Evolutionary conservation across 2,329 filamentous ascomycete genomes (phyloP).

Genomic region (Ustulina deusta): DNA sequence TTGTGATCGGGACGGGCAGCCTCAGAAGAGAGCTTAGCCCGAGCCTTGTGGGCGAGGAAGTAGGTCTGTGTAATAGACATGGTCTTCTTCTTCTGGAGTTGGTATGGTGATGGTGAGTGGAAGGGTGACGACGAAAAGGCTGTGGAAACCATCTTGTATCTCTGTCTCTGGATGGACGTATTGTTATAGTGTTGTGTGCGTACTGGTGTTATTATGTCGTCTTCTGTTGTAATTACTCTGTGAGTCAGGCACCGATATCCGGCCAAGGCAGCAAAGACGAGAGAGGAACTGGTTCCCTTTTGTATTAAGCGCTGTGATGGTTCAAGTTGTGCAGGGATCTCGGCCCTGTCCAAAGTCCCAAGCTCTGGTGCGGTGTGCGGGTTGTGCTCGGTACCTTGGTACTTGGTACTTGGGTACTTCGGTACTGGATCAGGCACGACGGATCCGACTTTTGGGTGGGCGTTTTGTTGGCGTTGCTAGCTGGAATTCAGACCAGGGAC

Average conservation of each 20-base stretch:
- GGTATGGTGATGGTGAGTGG: constrained; percentile 49
- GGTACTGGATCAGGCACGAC: constrained; percentile 39
- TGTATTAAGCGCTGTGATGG: constrained; percentile 49
- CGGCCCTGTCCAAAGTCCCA: constrained; percentile 33
- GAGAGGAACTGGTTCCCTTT: constrained; percentile 48
- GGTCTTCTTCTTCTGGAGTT: constrained; percentile 73
- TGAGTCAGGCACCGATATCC: constrained; percentile 55
- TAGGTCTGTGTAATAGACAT: constrained; percentile 99
- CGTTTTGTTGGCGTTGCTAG: constrained; percentile 40
- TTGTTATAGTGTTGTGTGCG: constrained; percentile 38
- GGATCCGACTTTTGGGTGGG: constrained; percentile 38
- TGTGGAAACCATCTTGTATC: constrained; percentile 54
- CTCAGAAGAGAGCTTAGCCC: constrained; percentile 94
- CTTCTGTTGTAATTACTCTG: constrained; percentile 46
- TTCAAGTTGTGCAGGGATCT: constrained; percentile 43
- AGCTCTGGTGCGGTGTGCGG: constrained; percentile 38
- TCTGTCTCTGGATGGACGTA: constrained; percentile 25
- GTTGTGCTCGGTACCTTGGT: constrained; percentile 31
- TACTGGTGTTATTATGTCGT: constrained; percentile 50
- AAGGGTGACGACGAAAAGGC: constrained; percentile 44
- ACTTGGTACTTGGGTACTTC: constrained; percentile 34
- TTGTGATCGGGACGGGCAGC: constrained; percentile 92
- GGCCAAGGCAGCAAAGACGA: constrained; percentile 48
- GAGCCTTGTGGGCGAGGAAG: constrained; percentile 96
- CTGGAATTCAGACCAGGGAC: constrained; percentile 31